Conservation (phyloP, 148 eudicot species). For the Gaultheria prostrata region DNA sequence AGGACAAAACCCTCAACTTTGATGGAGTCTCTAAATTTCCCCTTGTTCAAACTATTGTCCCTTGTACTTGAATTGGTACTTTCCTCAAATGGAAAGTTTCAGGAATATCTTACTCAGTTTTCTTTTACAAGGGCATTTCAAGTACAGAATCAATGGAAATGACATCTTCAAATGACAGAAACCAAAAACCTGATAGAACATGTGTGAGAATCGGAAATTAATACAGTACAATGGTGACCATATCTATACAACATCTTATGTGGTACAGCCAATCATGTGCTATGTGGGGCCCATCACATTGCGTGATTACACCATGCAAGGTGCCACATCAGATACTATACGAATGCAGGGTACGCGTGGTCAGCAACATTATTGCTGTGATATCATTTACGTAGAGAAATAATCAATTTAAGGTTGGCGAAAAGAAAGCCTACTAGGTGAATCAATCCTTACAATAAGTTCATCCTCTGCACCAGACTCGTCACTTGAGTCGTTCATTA, state of each 20-base stretch:
- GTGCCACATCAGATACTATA: neutral
- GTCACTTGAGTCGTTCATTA: conserved; percentile 51
- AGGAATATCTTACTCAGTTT: neutral
- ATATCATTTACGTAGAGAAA: neutral
- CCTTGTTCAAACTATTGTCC: neutral
- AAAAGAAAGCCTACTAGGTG: conserved; percentile 73
- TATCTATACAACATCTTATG: neutral
- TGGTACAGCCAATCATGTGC: neutral
- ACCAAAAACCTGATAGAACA: neutral
- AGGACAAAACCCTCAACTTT: neutral
- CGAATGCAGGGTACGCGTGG: neutral
- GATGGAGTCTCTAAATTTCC: neutral
- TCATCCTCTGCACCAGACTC: conserved; percentile 85
- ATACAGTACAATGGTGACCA: neutral
- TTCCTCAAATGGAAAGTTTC: neutral
- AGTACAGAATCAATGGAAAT: neutral
- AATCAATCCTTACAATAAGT: conserved; percentile 66
- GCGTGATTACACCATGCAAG: neutral
- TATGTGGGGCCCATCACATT: neutral
- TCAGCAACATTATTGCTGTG: neutral
- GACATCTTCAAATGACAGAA: neutral
- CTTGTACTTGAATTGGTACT: neutral
- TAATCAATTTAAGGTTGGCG: conserved; percentile 34
- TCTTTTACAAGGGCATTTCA: neutral
- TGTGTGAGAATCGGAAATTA: neutral